Conservation (phyloP, 2,329 filamentous ascomycete species). For the Plectosphaerella plurivora region DNA sequence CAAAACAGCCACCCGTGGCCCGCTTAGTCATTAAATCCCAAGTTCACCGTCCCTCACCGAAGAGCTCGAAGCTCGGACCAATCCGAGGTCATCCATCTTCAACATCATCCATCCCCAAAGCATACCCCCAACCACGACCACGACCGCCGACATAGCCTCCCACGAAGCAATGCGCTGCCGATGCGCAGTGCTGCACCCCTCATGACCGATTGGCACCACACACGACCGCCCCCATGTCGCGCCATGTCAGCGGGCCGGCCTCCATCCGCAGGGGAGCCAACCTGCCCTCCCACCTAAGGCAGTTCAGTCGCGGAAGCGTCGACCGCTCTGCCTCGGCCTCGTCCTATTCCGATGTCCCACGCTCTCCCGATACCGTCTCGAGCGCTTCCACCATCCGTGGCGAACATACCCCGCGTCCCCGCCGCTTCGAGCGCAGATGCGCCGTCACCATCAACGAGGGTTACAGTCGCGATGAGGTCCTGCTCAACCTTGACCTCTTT, state of each 20-base stretch:
- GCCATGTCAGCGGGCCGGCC: slow-evolving; percentile 32
- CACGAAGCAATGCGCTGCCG: not conserved
- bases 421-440: slow-evolving; percentile 41
- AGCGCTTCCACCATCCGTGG: slow-evolving; percentile 43
- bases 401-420: slow-evolving; percentile 20
- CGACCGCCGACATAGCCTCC: not conserved
- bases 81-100: not conserved
- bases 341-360: slow-evolving; percentile 29
- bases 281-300: slow-evolving; percentile 49
- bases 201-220: slow-evolving; percentile 1
- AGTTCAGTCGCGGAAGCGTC: slow-evolving; percentile 42
- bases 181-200: slow-evolving; percentile 1
- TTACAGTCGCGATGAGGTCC: slow-evolving; percentile 72
- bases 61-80: too few species aligned
- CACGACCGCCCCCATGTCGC: slow-evolving; percentile 27
- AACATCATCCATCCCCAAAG: not conserved
- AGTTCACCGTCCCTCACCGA: too few species aligned
- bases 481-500: slow-evolving; percentile 72
- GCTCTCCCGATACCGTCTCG: slow-evolving; percentile 44
- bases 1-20: not conserved
- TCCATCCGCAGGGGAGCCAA: slow-evolving; percentile 41
- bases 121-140: not conserved
- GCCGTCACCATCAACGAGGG: slow-evolving; percentile 64
- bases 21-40: not conserved
- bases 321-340: slow-evolving; percentile 29